A percentile compares a stretch with the other conserved stretches of the same genome.
Conservation (phyloP, 2,329 filamentous ascomycete genomes). For the Phyllosticta citribraziliensis region DNA sequence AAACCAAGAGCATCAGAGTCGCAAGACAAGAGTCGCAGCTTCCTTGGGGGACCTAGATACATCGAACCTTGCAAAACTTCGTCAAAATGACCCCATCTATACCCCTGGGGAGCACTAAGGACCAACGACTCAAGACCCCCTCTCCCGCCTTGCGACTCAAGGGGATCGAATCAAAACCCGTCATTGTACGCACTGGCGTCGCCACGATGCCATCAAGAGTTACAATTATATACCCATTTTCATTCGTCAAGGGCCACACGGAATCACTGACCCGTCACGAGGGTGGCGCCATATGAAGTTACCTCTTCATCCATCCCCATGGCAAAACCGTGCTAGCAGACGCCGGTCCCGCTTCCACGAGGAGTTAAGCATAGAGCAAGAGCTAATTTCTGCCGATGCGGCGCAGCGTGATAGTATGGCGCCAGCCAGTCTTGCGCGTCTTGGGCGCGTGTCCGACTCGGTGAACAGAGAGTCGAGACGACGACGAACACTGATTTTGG, state of each 20-base stretch:
- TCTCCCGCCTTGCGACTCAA: background rate
- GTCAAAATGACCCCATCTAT: background rate
- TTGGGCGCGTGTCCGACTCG: background rate
- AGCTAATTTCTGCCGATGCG: background rate
- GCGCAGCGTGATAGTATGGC: background rate
- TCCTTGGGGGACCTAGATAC: too few species aligned
- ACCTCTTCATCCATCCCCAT: background rate
- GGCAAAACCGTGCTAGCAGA: background rate
- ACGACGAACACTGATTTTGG: background rate
- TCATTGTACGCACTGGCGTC: background rate
- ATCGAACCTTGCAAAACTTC: too few species aligned
- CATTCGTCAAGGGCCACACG: background rate
- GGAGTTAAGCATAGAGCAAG: background rate
- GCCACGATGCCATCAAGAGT: background rate
- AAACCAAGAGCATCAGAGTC: background rate
- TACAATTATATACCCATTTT: background rate
- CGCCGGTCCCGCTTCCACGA: background rate
- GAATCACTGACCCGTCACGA: background rate
- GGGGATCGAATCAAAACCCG: background rate
- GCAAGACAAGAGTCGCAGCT: background rate
- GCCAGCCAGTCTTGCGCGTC: background rate
- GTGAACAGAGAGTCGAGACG: background rate
- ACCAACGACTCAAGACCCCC: background rate
- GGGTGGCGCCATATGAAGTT: background rate
- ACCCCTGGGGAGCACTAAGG: background rate